Evolutionary conservation across 306 rosid species (phyloP), one percentile per base, ranked within the genome.

Genomic region (Vigna hirtella): DNA sequence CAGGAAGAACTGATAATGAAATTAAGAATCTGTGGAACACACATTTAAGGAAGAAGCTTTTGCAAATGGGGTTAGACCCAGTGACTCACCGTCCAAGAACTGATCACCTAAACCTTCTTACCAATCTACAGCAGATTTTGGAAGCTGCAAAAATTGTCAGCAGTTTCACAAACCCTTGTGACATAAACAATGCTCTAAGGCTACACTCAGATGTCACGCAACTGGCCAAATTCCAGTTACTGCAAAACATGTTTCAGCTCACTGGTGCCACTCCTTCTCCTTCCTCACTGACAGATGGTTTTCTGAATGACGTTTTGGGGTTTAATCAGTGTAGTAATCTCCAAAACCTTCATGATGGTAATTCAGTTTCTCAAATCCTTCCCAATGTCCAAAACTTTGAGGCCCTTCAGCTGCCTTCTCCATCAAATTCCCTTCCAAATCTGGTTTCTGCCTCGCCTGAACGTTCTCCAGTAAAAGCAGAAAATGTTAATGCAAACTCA

Each of bases 21-120:
- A 89, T 93, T 2, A 93, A 93, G 80, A 93, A 93, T 62, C 86
- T 89, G 5, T 93, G 98, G 97, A 93, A 93, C 80, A 93, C 96
- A 0, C 94, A 89, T 80, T 51, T 93, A 9, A 93, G 88, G 91
- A 93, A 90, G 56, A 93, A 90, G 83, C 93, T 90, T 49, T 45
- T 90, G 22, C 86, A 86, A 79, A 93, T 90, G 93, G 97, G 96
- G 5, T 82, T 93, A 61, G 97, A 93, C 50, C 96, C 97, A 30
- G 76, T 85, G 22, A 93, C 94, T 24, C 96, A 93, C 61, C 82
- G 87, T 52, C 96, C 97, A 70, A 79, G 89, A 83, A 73, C 88
- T 45, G 89, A 89, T 66, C 84, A 79, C 71, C 83, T 80, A 9
- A 79, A 78, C 50, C 47, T 86, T 34, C 70, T 92, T n/a, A 77